phyloP scores from a whole-genome alignment of 1,284 basidiomycete genomes.

The Sanguinoderma infundibulare region DNA sequence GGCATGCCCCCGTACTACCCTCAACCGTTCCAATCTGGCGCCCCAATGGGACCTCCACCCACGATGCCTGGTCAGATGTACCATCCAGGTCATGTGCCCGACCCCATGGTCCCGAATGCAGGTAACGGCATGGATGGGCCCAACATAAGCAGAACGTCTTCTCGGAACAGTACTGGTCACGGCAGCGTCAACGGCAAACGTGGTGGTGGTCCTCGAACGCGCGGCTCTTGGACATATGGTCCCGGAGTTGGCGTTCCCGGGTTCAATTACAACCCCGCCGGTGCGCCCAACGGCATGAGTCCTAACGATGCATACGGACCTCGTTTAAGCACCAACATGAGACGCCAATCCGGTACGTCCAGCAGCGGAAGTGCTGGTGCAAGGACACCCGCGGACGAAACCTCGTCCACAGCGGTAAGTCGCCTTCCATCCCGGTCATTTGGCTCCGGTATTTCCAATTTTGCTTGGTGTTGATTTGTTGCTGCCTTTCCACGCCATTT shows the following conservation, averaged over 20 bases:
- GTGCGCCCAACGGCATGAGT: constrained; percentile 52
- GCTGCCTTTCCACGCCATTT: constrained; percentile 16
- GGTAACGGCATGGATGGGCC: constrained; percentile 28
- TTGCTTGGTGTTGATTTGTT: constrained; percentile 20
- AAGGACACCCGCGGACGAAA: constrained; percentile 73
- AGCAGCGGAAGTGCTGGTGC: constrained; percentile 57
- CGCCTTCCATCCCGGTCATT: constrained; percentile 15
- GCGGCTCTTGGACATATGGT: constrained; percentile 70
- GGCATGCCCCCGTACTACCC: constrained; percentile 53
- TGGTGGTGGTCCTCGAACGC: constrained; percentile 45
- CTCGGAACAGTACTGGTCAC: constrained; percentile 36
- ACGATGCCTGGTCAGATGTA: constrained; percentile 32
- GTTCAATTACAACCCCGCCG: constrained; percentile 40
- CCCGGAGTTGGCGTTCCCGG: constrained; percentile 59
- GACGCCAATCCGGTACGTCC: constrained; percentile 51
- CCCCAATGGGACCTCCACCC: constrained; percentile 42
- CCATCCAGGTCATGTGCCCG: constrained; percentile 16
- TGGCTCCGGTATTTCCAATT: constrained; percentile 14
- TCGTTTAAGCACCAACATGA: constrained; percentile 53
- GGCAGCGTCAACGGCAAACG: constrained; percentile 38
- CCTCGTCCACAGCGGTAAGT: constrained; percentile 74
- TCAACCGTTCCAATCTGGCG: constrained; percentile 27
- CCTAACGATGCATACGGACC: constrained; percentile 60
- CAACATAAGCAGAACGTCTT: constrained; percentile 39
- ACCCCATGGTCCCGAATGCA: not conserved